Percentiles rank a stretch among this genome's conserved stretches.
Conservation (phyloP, 495 filamentous ascomycete genomes). For the Podospora fimiseda region DNA sequence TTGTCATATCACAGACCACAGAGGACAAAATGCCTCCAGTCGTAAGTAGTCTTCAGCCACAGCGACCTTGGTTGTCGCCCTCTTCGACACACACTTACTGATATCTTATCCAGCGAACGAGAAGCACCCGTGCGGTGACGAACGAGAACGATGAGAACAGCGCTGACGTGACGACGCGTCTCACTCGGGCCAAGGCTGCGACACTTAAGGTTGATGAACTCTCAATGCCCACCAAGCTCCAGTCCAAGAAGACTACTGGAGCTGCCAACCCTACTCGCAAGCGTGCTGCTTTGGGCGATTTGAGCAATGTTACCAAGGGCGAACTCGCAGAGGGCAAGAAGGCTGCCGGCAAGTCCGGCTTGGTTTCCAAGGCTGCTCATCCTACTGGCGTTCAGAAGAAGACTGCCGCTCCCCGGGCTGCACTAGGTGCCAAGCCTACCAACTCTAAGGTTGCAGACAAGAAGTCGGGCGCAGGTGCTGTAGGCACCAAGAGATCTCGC, state of each 20-base stretch:
- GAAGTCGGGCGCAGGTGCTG: constrained; percentile 63
- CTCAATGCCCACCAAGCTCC: constrained; percentile 57
- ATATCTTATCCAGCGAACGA: constrained; percentile 14
- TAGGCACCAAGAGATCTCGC: constrained; percentile 47
- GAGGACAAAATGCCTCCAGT: constrained; percentile 41
- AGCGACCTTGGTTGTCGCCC: neutral
- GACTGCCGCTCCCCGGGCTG: constrained; percentile 56
- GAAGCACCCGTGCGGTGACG: constrained; percentile 52
- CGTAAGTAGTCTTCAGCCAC: constrained; percentile 36
- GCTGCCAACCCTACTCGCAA: constrained; percentile 49
- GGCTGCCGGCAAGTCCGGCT: constrained; percentile 50
- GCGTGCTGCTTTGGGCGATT: constrained; percentile 79
- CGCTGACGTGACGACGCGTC: constrained; percentile 55
- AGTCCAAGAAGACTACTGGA: constrained; percentile 63
- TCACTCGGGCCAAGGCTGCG: constrained; percentile 89
- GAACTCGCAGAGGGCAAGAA: constrained; percentile 71
- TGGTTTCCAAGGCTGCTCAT: constrained; percentile 71
- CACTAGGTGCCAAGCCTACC: constrained; percentile 55
- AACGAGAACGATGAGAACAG: constrained; percentile 95
- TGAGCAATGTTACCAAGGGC: constrained; percentile 86
- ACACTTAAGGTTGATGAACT: constrained; percentile 55
- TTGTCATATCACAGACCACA: constrained; percentile 6
- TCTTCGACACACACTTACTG: neutral
- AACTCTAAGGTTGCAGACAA: constrained; percentile 68
- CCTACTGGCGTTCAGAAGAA: constrained; percentile 76